A percentile compares a stretch with the other conserved stretches of the same genome.
Conservation (phyloP, 1,139 yeast species). For the Yamadazyma dushanensis region DNA sequence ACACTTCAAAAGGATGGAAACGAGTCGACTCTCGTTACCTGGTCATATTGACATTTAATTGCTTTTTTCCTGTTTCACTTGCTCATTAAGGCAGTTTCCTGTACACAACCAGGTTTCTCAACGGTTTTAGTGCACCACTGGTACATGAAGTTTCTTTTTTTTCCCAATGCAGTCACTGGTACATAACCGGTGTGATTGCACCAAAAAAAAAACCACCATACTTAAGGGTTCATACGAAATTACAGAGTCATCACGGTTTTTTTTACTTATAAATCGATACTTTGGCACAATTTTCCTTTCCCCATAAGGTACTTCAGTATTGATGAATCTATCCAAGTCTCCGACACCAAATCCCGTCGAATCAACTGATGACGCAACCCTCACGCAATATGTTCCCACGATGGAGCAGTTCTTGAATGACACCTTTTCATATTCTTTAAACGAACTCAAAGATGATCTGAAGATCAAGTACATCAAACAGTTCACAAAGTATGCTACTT, state of each 20-base stretch:
- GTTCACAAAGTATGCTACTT: conserved; percentile 21
- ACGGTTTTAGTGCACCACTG: neutral
- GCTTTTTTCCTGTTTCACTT: neutral
- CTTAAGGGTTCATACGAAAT: neutral
- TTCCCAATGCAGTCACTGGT: neutral
- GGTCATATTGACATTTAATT: neutral
- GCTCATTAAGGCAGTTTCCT: neutral
- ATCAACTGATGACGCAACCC: too few species aligned
- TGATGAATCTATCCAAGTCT: neutral
- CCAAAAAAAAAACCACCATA: neutral
- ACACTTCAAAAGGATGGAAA: neutral
- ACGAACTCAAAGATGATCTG: conserved; percentile 17
- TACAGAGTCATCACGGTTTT: neutral
- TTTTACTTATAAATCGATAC: too few species aligned
- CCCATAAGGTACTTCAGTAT: too few species aligned
- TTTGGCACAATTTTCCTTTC: too few species aligned
- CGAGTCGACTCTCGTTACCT: neutral
- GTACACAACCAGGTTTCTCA: neutral
- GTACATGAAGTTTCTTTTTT: neutral
- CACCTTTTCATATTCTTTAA: conserved; percentile 24
- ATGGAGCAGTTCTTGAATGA: conserved; percentile 29
- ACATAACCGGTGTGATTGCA: neutral
- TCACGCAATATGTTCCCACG: conserved; percentile 19
- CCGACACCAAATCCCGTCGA: too few species aligned
- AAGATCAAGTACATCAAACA: conserved; percentile 18